Evolutionary conservation across 768 basidiomycete species (phyloP).

Genomic region (Fomitopsis pulvina): DNA sequence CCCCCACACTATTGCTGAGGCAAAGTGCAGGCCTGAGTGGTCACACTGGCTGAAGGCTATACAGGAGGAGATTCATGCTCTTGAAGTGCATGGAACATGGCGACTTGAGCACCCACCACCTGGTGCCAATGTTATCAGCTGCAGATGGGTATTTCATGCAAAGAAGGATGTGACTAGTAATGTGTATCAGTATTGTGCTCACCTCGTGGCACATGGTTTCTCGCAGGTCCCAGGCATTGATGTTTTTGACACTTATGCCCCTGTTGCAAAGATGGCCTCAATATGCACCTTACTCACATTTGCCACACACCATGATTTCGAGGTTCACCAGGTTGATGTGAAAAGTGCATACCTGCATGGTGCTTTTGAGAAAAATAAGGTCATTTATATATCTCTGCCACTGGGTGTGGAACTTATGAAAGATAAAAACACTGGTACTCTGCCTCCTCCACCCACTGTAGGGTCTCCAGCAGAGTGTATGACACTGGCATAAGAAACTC

Average conservation of each 20-base stretch:
- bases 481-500: too few relatives aligned
- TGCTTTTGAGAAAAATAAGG: too few relatives aligned
- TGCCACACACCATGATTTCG: conserved; percentile 16
- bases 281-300: conserved; percentile 19
- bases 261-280: conserved; percentile 14
- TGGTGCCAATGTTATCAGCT: conserved; percentile 7
- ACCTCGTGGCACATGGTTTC: conserved; percentile 25
- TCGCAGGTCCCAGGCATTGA: conserved; percentile 28
- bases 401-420: too few relatives aligned
- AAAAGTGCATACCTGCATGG: too few relatives aligned
- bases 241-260: conserved; percentile 28
- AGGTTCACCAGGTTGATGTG: too few relatives aligned
- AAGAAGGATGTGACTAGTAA: conserved; percentile 19
- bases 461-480: too few relatives aligned
- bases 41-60: conserved; percentile 4
- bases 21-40: conserved; percentile 4
- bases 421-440: too few relatives aligned
- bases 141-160: conserved; percentile 18
- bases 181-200: conserved; percentile 15
- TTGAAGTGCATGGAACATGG: conserved; percentile 4
- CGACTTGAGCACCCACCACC: conserved; percentile 3
- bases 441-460: too few relatives aligned
- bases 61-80: conserved; percentile 5
- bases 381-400: too few relatives aligned
- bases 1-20: too few relatives aligned